These are phyloP conservation scores for Neopestalotiopsis sp. DNA, from an alignment of 2,329 filamentous ascomycete species.

Conservation along the genomic window DNA sequence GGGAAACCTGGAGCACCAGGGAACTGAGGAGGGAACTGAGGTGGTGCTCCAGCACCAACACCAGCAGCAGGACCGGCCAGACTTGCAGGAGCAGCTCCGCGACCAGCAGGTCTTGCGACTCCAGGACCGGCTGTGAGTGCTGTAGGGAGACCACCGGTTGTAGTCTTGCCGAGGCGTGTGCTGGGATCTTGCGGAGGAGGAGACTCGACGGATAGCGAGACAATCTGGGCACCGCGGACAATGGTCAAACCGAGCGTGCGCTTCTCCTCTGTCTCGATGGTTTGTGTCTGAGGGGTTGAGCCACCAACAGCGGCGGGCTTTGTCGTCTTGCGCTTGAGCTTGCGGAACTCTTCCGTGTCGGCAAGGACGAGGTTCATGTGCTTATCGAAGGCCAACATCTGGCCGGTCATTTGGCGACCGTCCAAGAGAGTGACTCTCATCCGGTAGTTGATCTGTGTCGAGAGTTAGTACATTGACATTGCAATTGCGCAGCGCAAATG, in stretches of 20 bases:
- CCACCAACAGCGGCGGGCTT: slow-evolving; percentile 69
- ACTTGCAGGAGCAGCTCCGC: slow-evolving; percentile 77
- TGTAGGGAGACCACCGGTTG: slow-evolving; percentile 70
- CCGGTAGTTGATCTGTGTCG: slow-evolving; percentile 91
- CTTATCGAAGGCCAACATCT: slow-evolving; percentile 99
- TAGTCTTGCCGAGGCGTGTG: slow-evolving; percentile 80
- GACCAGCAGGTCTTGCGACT: slow-evolving; percentile 87
- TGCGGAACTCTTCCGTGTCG: slow-evolving; percentile 97
- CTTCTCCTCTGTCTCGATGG: slow-evolving; percentile 93
- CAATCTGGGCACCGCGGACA: slow-evolving; percentile 90
- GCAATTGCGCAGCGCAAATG: not conserved
- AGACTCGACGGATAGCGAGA: slow-evolving; percentile 93
- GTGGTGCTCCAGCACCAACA: slow-evolving; percentile 71
- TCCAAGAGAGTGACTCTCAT: slow-evolving; percentile 97
- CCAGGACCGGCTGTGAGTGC: slow-evolving; percentile 84
- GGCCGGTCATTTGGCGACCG: slow-evolving; percentile 93
- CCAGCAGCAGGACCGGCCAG: slow-evolving; percentile 87
- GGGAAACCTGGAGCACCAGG: slow-evolving; percentile 55
- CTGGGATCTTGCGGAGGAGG: slow-evolving; percentile 94
- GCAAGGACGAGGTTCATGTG: slow-evolving; percentile 99
- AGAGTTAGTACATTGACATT: slow-evolving; percentile 28
- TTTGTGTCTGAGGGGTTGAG: slow-evolving; percentile 63
- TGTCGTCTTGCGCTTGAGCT: slow-evolving; percentile 81
- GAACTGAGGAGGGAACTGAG: slow-evolving; percentile 53
- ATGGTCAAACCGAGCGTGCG: slow-evolving; percentile 95